phyloP scores from a whole-genome alignment of 2,329 filamentous ascomycete genomes.

The Sarocladium oryzae region DNA sequence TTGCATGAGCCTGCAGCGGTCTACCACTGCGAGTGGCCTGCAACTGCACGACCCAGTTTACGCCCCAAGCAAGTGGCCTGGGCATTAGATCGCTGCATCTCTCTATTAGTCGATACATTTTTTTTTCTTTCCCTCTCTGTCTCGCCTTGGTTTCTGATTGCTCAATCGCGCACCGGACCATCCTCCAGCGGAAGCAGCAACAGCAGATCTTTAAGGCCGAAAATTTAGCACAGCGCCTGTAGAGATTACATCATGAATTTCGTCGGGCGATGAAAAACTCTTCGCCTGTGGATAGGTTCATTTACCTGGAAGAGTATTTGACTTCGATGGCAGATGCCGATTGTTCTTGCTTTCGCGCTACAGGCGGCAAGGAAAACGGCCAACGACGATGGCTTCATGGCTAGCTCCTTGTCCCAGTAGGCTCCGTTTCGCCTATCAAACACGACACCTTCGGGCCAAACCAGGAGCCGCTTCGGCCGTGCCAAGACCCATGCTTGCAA shows the following conservation, averaged over 20 bases:
- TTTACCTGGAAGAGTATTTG: not conserved
- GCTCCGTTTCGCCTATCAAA: not conserved
- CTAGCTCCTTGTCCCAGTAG: not conserved
- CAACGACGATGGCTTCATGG: slow-evolving; percentile 1
- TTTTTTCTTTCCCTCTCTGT: not conserved
- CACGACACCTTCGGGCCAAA: not conserved
- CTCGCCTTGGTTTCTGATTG: not conserved
- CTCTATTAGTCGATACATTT: not conserved
- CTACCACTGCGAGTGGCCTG: not conserved
- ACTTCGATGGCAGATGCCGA: not conserved
- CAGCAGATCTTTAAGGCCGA: too few species aligned
- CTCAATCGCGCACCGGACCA: not conserved
- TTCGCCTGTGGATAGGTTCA: not conserved
- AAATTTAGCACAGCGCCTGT: too few species aligned
- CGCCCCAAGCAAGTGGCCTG: slow-evolving; percentile 6
- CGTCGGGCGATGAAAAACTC: not conserved
- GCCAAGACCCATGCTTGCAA: not conserved
- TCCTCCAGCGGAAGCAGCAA: too few species aligned
- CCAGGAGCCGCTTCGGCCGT: not conserved
- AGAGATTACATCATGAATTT: too few species aligned
- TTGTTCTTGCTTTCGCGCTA: slow-evolving; percentile 1
- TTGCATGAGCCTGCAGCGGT: slow-evolving; percentile 8
- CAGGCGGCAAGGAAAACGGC: not conserved
- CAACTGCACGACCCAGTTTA: slow-evolving; percentile 4
- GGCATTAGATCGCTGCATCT: not conserved